Evolutionary conservation across 2,329 filamentous ascomycete species (phyloP), one percentile per base, ranked within the genome.

Genomic region (Colletotrichum sp.): DNA sequence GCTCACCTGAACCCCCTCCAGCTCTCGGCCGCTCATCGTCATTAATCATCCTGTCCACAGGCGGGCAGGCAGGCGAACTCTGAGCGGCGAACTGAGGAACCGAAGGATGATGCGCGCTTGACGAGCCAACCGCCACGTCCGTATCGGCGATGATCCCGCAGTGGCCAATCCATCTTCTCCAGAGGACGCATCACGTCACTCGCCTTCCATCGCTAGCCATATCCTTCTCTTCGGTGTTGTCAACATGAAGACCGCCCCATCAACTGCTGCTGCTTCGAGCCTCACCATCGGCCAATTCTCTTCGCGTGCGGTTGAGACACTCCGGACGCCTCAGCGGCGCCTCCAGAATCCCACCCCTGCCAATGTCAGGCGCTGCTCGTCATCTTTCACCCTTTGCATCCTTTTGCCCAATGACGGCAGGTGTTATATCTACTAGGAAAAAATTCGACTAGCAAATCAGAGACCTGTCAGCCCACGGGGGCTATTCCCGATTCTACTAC

Each of bases 1-100:
- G 39, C 62, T 75, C 73, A 57, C 63, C 69, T 76, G 73, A 76
- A 26, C 39, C 55, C 39, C 32, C 65, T 65, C 69, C 44, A 32
- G 21, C 39, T 32, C 68, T 68, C 21, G 34, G 28, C 44, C 34
- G 70, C 49, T 32, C 39, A 68, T 76, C 64, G 73, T 76, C 57
- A 73, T 76, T 59, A 73, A 52, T 67, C 57, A 32, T 44, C 70
- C 36, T 62, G 44, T 34, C 52, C 18, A 66, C 68, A 65, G 15
- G 64, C 62, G 70, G 30, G 39, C 39, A 52, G 26, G 64, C 49
- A 52, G 44, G 44, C 57, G 30, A 52, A 30, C 72, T 63, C 32
- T 39, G 39, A 55, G 72, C 69, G 69, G 69, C 63, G 39, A 39
- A 62, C 18, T 32, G 71, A 64, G 36, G 28, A 18, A 28, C 21